Percentiles rank a stretch among this genome's conserved stretches.
Conservation (phyloP, 805 yeast genomes). For the Dipodascus geniculatus region DNA sequence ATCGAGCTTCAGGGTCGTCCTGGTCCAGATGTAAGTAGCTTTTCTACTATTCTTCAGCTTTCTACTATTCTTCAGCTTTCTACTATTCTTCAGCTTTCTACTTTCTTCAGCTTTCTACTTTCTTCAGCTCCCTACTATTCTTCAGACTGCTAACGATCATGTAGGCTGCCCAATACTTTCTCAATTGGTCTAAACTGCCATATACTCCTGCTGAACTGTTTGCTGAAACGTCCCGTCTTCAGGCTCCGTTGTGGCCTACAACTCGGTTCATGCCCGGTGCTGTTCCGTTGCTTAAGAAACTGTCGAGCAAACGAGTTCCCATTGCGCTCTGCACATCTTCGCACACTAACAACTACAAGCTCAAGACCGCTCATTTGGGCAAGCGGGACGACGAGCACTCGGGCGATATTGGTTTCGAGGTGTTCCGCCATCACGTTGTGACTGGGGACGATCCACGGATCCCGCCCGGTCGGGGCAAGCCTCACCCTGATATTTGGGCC, state of each 20-base stretch:
- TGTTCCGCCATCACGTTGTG: constrained; percentile 58
- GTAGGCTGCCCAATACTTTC: constrained; percentile 45
- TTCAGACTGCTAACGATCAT: background rate
- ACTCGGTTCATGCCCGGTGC: constrained; percentile 79
- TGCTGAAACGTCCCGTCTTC: constrained; percentile 40
- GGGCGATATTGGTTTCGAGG: constrained; percentile 35
- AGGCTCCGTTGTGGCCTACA: constrained; percentile 46
- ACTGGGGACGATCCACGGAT: constrained; percentile 85
- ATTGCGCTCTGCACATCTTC: constrained; percentile 90
- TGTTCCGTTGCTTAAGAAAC: constrained; percentile 44
- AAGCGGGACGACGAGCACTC: constrained; percentile 13
- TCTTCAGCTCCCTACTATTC: too few species aligned
- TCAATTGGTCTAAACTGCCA: constrained; percentile 59
- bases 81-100: too few species aligned
- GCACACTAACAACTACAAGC: constrained; percentile 41
- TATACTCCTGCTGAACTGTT: constrained; percentile 55
- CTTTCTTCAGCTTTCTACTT: too few species aligned
- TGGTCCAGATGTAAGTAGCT: constrained; percentile 38
- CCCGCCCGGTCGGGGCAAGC: constrained; percentile 82
- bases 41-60: background rate
- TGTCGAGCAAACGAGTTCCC: constrained; percentile 48
- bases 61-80: too few species aligned
- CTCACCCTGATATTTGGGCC: constrained; percentile 87
- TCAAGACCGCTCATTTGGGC: constrained; percentile 61
- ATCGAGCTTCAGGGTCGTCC: constrained; percentile 84